Base-by-base conservation (phyloP, 139 green algal genomes). In the Limnomonas spitsbergensis region DNA sequence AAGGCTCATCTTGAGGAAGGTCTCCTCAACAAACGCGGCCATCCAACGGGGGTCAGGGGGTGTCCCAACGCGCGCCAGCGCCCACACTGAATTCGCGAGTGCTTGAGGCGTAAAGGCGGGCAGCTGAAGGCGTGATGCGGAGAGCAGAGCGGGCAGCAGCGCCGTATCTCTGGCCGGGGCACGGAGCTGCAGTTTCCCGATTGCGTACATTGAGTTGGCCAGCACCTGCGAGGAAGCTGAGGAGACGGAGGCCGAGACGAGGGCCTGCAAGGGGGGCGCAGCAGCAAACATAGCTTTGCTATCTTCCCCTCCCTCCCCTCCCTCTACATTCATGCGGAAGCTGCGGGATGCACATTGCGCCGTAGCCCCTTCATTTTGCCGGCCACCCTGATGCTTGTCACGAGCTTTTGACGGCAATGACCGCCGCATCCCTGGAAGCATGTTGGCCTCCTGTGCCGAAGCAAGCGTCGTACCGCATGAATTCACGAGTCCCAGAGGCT, bases 81-180 rank as follows among this genome's bases (percentile, higher is more conserved):
- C 69, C 69, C 69, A 75, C 34, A 47, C 36, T 24, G 35, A 42
- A 29, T 75, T 75, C 6, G 69, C 69, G 37, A 75, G 69, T 31
- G 69, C 69, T 29, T 75, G 69, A 24, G 69, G 69, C 26, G 37
- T 75, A 29, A 53, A 75, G n/a, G 37, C 69, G 6, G 69, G 69
- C 14, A 75, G 69, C 36, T 75, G 69, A 4, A 52, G 69, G 4
- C 69, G 35, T 6, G 29, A 75, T 29, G 9, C 35, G 42, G 29
- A 20, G 24, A 75, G 69, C 34, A 75, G 24, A 6, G 69, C 34
- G 35, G 27, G 26, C 61, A 72, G 7, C 27, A 72, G 29, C 9
- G 27, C 9, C 9, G 61, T 34, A 34, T 72, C 29, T 7, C 26
- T 20, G 9, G 37, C 35, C 36, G 31, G 32, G 7, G 69, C 24